Percentiles rank a stretch among this genome's conserved stretches.
phyloP scores from a whole-genome alignment of 306 rosid species.

The Arachis stenosperma region DNA sequence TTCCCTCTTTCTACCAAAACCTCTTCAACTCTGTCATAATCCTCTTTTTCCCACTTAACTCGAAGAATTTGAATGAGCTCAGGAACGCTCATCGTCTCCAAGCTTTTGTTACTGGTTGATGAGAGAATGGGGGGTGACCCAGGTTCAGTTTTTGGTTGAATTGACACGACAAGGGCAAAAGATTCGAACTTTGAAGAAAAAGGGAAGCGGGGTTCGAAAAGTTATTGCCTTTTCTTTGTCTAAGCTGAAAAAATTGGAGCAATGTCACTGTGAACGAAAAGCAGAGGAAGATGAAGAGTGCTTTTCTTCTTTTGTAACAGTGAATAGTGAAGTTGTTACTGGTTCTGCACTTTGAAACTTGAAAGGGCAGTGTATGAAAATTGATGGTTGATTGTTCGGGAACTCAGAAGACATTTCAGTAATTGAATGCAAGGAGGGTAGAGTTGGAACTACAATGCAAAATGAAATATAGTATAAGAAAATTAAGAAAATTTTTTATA shows the following conservation, averaged over 20 bases:
- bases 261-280: background rate
- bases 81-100: background rate
- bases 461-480: no score
- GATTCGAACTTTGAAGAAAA: conserved; percentile 4
- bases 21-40: conserved; percentile 29
- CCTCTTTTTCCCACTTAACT: background rate
- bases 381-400: background rate
- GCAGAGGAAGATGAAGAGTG: background rate
- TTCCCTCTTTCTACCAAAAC: conserved; percentile 10
- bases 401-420: no score
- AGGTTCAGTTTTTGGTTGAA: background rate
- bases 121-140: background rate
- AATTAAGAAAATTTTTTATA: no score
- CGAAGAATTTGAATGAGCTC: conserved; percentile 28
- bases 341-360: no score
- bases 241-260: background rate
- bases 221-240: background rate
- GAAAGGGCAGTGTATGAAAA: no score
- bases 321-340: no score
- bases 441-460: background rate
- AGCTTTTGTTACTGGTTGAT: background rate
- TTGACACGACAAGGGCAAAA: conserved; percentile 4
- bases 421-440: background rate
- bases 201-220: background rate
- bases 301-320: no score